Conservation (phyloP, 371 early-diverging fungal genomes). For the Catenaria anguillulae region DNA sequence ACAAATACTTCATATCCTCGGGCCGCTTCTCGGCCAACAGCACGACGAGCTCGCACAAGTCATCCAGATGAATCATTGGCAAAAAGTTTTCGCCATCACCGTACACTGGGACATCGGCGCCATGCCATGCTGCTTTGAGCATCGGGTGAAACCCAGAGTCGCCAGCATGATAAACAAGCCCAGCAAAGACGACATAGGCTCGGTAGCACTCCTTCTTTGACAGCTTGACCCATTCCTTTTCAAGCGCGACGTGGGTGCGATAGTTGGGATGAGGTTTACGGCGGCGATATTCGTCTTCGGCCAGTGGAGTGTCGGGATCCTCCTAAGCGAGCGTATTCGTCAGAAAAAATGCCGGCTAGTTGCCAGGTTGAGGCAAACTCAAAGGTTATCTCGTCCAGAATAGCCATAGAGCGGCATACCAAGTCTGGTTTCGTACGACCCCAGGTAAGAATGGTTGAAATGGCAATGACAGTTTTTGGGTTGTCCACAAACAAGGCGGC, state of each 20-base stretch:
- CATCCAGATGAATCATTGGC: conserved; percentile 35
- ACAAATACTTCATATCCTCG: conserved; percentile 22
- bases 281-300: conserved; percentile 36
- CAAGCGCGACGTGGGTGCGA: conserved; percentile 25
- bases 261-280: conserved; percentile 36
- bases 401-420: conserved; percentile 13
- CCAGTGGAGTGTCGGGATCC: conserved; percentile 29
- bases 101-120: conserved; percentile 22
- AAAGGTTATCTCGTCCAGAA: no score
- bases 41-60: conserved; percentile 27
- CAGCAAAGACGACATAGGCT: conserved; percentile 31
- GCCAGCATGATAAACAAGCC: conserved; percentile 31
- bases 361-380: no score
- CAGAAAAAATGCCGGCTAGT: no score
- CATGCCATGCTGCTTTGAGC: conserved; percentile 33
- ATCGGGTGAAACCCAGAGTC: conserved; percentile 31
- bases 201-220: conserved; percentile 28
- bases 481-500: conserved; percentile 24
- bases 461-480: conserved; percentile 30
- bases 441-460: conserved; percentile 39
- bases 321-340: conserved; percentile 15
- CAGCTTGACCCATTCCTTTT: conserved; percentile 29
- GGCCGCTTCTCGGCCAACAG: conserved; percentile 30
- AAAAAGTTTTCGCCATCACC: conserved; percentile 35
- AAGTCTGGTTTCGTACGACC: conserved; percentile 31